These are phyloP conservation scores for Venturia oleaginea DNA, from an alignment of 2,329 filamentous ascomycete genomes.

Conservation along the genomic window DNA sequence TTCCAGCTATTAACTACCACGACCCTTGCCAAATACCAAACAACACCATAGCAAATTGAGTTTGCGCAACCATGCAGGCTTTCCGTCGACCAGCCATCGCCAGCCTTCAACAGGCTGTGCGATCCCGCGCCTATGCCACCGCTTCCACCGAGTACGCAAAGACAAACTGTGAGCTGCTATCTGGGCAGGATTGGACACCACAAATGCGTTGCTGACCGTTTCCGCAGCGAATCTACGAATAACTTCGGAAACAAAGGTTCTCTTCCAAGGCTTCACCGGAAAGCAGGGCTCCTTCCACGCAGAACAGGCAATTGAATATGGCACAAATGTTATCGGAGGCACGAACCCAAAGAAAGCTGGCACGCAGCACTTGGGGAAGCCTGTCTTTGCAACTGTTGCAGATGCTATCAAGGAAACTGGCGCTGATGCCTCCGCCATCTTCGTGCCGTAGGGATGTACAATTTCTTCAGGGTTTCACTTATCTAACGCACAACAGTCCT, in stretches of 20 bases:
- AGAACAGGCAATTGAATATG: conserved; percentile 95
- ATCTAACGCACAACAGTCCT: conserved; percentile 46
- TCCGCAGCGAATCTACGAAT: conserved; percentile 68
- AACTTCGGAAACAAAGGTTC: conserved; percentile 84
- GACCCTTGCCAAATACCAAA: background rate
- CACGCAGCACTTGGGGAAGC: conserved; percentile 75
- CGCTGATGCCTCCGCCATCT: conserved; percentile 87
- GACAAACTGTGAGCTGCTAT: conserved; percentile 24
- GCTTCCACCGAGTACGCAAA: conserved; percentile 46
- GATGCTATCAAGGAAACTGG: conserved; percentile 87
- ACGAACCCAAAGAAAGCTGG: conserved; percentile 99
- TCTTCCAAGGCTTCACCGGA: conserved; percentile 96
- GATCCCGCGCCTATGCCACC: conserved; percentile 68
- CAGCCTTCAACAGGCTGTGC: conserved; percentile 58
- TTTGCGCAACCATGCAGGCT: conserved; percentile 62
- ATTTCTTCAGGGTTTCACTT: background rate
- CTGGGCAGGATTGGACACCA: background rate
- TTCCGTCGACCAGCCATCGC: conserved; percentile 64
- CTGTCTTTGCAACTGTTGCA: conserved; percentile 82
- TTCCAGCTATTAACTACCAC: background rate
- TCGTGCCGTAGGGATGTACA: conserved; percentile 66
- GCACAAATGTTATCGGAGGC: conserved; percentile 94
- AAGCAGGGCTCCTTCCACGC: conserved; percentile 98
- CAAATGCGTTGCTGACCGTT: background rate
- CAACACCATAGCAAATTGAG: background rate